These are phyloP conservation scores for Limnanthes douglasii DNA, from an alignment of 345 rosid genomes.

Conservation along the genomic window DNA sequence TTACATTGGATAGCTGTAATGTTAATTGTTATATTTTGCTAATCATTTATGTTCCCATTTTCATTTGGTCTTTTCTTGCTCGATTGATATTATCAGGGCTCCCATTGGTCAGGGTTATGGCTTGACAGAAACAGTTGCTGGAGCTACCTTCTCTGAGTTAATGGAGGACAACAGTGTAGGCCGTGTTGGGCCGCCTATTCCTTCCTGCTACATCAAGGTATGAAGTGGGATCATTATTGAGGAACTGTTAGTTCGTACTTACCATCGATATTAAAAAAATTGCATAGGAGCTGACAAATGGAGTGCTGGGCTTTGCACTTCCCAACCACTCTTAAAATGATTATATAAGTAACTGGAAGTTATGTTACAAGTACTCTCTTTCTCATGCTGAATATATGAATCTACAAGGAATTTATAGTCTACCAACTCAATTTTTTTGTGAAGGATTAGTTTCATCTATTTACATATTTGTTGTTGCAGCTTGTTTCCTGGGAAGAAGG, in stretches of 20 bases:
- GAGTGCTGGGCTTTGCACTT: no score
- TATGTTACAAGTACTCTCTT: no score
- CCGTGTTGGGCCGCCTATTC: slow-evolving; percentile 88
- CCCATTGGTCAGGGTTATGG: slow-evolving; percentile 89
- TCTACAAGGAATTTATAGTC: not conserved
- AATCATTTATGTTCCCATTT: not conserved
- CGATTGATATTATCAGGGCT: slow-evolving; percentile 28
- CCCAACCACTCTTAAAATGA: no score
- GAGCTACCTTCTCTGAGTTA: slow-evolving; percentile 75
- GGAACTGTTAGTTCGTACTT: not conserved
- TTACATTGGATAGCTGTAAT: not conserved
- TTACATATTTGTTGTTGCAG: slow-evolving; percentile 19
- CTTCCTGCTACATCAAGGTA: slow-evolving; percentile 71
- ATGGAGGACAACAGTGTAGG: slow-evolving; percentile 63
- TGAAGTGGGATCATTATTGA: not conserved
- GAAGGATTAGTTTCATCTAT: not conserved
- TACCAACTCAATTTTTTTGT: not conserved
- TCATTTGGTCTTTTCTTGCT: slow-evolving; percentile 6
- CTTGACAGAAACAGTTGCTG: slow-evolving; percentile 91
- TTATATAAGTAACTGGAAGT: no score
- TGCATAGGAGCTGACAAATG: no score
- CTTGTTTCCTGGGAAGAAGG: slow-evolving; percentile 93
- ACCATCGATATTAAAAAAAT: no score
- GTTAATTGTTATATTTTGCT: not conserved
- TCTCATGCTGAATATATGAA: not conserved